Evolutionary conservation across 495 filamentous ascomycete species (phyloP), one percentile per base, ranked within the genome.

Genomic region (Penicillium silybi): DNA sequence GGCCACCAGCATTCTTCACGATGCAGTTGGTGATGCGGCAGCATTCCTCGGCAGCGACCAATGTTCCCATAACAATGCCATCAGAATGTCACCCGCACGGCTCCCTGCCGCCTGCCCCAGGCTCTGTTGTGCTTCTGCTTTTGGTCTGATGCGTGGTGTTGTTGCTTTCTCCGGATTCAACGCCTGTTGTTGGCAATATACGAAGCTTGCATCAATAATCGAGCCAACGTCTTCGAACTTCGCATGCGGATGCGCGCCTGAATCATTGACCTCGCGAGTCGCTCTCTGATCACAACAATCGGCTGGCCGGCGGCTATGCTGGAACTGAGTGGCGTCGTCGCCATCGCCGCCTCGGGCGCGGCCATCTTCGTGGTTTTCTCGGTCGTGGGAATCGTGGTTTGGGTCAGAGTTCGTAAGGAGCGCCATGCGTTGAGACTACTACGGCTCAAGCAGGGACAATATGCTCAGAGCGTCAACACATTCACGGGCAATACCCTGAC

Each of bases 371-470:
- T 77, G 25, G 62, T 72, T 11, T 45, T 58, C 9, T 56, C 62
- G 15, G 63, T 70, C 20, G 52, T 70, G 5, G 56, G 63, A 4
- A 66, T 74, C 10, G 56, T 77, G 10, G 54, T 74, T 25, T 72
- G 68, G 66, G 58, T 75, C 23, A 68, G 72, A 54, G 61, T 65
- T 25, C 71, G 72, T 43, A 71, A 73, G 46, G 63, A 76, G 26
- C 64, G 69, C 4, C 66, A 67, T 54, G 63, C 64, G 22, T 46
- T 72, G 45, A 56, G 61, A 19, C 32, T 68, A 26, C 55, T 63
- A 0, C 56, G 66, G 6, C 50, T 68, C 22, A 56, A 58, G 9
- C 56, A 64, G 18, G 63, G 65, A 15, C 50, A 51, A 13, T 63
- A 51, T 41, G 49, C 25, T 3, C 59, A 59, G 25, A 59, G 59